Base-by-base conservation (phyloP, 805 yeast genomes). In the Candida maltosa region DNA sequence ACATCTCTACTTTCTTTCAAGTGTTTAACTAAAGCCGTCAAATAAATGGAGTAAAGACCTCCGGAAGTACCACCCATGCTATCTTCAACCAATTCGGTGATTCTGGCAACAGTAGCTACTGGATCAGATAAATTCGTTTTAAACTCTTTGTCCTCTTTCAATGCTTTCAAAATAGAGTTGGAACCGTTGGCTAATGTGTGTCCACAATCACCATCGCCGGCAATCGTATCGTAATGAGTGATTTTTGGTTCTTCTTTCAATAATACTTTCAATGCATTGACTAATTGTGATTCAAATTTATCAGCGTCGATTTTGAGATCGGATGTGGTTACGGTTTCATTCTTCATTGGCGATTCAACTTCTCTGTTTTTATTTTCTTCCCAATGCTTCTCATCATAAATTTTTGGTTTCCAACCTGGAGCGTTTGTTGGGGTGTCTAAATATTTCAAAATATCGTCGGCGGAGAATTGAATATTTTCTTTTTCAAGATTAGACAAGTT, bases 11-110 rank as follows among this genome's bases (percentile, higher is more conserved):
- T 31, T 18, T 49, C 44, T 41, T 66, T 65, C 32, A 76, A 51
- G 31, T 69, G 49, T 39, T 70, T 65, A 1, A 86, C 83, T 41
- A 89, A 70, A 1, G 95, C 87, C 23, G 94, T 78, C 42, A 91
- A 67, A 60, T 70, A 86, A 37, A 89, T 91, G 3, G 95, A 84
- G 58, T 89, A 89, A 25, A 89, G 60, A 1, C 96, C 97, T 35
- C 97, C 97, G 1, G 95, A 85, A 0, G 97, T 91, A 33, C 97
- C 97, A 35, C 97, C 97, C 97, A 91, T 91, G n/a, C 78, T 78
- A 37, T 78, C 78, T 55, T 89, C 97, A 23, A 89, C 87, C 15
- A 83, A 58, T 37, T 87, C 95, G 3, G 96, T 85, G 32, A 89
- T 72, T 45, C 76, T 76, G n/a, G 80, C 69, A 29, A 86, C 56